Evolutionary conservation across 2,329 filamentous ascomycete genomes (phyloP).

Genomic region (Arthroderma sp.): DNA sequence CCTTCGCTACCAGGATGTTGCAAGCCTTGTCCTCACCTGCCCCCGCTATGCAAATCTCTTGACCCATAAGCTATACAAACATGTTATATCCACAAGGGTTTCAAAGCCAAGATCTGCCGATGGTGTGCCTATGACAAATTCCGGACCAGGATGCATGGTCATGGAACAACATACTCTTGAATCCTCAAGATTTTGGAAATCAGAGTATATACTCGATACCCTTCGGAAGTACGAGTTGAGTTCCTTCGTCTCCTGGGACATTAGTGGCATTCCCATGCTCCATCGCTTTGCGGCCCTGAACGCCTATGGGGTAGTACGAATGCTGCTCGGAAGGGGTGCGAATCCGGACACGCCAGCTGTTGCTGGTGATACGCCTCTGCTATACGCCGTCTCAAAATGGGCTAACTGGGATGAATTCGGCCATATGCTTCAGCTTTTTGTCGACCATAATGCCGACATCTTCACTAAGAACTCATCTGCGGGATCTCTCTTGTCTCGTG

Average conservation of each 20-base stretch:
- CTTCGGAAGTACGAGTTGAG: not conserved
- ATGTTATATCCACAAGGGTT: no score
- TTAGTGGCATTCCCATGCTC: not conserved
- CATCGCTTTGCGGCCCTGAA: not conserved
- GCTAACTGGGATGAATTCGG: not conserved
- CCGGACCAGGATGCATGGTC: no score
- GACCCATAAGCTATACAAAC: no score
- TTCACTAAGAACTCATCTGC: not conserved
- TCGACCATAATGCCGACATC: not conserved
- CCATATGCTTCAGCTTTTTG: not conserved
- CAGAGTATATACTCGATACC: not conserved
- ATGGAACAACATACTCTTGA: not conserved
- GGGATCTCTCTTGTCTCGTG: not conserved
- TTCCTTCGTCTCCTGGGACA: not conserved
- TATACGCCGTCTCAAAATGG: not conserved
- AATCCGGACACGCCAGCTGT: not conserved
- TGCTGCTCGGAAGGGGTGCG: not conserved
- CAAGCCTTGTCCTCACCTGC: no score
- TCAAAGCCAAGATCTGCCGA: no score
- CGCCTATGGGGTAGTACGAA: not conserved
- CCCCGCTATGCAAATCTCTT: no score
- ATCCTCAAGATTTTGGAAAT: not conserved
- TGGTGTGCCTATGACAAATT: no score
- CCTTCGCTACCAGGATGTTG: no score
- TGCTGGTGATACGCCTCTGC: not conserved